Evolutionary conservation across 1,284 basidiomycete species (phyloP).

Genomic region (Naganishia albida): DNA sequence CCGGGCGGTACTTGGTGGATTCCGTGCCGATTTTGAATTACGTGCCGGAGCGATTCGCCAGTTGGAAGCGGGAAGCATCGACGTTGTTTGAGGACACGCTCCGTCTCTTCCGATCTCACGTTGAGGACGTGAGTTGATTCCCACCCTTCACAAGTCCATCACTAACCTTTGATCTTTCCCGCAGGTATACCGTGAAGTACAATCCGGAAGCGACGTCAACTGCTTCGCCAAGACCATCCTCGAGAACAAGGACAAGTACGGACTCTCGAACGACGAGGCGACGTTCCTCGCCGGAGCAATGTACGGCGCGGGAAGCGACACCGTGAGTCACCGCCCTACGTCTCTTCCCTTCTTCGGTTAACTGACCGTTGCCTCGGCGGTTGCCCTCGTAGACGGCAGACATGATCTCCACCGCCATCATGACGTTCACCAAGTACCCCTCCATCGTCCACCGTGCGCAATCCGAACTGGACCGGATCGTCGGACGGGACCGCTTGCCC

Average conservation of each 20-base stretch:
- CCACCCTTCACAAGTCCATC: not conserved
- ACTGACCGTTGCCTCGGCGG: not conserved
- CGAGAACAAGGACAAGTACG: constrained; percentile 38
- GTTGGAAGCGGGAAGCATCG: constrained; percentile 40
- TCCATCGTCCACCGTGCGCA: constrained; percentile 37
- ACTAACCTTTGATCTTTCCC: not conserved
- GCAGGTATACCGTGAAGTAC: constrained; percentile 27
- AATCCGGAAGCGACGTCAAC: constrained; percentile 36
- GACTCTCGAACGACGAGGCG: constrained; percentile 40
- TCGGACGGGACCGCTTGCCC: constrained; percentile 41
- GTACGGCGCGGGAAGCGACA: constrained; percentile 39
- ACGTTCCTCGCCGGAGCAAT: constrained; percentile 44
- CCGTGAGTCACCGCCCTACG: constrained; percentile 20
- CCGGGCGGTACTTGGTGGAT: constrained; percentile 43
- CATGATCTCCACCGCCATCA: constrained; percentile 37
- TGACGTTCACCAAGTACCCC: constrained; percentile 35
- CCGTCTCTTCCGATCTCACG: constrained; percentile 40
- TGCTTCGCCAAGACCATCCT: constrained; percentile 44
- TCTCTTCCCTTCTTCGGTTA: not conserved
- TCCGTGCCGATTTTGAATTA: constrained; percentile 41
- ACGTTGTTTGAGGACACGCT: constrained; percentile 37
- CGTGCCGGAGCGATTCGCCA: constrained; percentile 39
- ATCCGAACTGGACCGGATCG: constrained; percentile 44
- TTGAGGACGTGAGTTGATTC: constrained; percentile 32
- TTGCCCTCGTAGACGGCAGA: constrained; percentile 34